Evolutionary conservation across 2,329 filamentous ascomycete species (phyloP), one percentile per base, ranked within the genome.

Genomic region (Fusarium algeriense): DNA sequence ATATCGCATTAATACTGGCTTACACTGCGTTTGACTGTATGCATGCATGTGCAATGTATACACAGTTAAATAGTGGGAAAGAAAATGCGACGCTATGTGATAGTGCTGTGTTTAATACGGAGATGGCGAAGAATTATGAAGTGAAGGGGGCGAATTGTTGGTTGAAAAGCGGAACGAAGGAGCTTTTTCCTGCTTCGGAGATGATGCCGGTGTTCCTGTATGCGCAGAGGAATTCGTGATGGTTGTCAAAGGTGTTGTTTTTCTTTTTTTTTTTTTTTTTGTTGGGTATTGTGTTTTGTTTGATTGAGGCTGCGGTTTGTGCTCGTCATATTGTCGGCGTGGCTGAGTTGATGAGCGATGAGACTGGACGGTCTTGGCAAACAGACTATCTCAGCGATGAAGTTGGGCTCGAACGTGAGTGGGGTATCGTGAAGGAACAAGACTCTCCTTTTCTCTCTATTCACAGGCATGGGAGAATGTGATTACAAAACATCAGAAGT

Each of bases 1-100:
- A 67, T 50, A 40, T 67, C 2, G 62, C 38, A 15, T 15, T 48
- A 3, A 7, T 67, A 3, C 43, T 67, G 12, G 62, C 61, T 2
- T 67, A 67, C 14, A 67, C 48, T 5, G 49, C 56, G 4, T 44
- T 30, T 10, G 64, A 67, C 17, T 67, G 55, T 1, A 65, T 67
- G 48, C 43, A 60, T 3, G 64, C 64, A 5, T 61, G 64, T 15
- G 62, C 48, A 6, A 37, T 37, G 38, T 61, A 67, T 7, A 67
- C 49, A 1, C 32, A 44, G 4, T 3, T 35, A 9, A 44, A 67
- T 3, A 37, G n/a, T n/a, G 52, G 23, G 8, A 30, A 48, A 1
- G 12, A 41, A 10, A 32, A 44, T 6, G 26, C 15, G 2, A 35
- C 30, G 13, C 28, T 37, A 6, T 67, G 62, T 23, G 43, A 67